Evolutionary conservation across 2,329 filamentous ascomycete genomes (phyloP).

Genomic region (Aspergillus fijiensis): DNA sequence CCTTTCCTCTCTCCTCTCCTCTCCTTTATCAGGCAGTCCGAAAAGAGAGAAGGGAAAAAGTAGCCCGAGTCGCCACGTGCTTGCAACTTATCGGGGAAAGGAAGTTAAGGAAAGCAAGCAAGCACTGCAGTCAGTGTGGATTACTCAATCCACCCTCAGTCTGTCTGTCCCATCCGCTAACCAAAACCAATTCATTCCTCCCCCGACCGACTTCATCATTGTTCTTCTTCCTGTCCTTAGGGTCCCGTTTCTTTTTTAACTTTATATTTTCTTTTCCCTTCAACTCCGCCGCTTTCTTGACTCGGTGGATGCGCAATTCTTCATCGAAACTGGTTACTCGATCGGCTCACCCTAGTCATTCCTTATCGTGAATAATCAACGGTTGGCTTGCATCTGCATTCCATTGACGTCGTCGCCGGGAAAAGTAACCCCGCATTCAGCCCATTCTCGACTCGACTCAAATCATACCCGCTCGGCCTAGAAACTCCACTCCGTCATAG

Average conservation of each 20-base stretch:
- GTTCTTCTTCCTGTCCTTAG: slow-evolving; percentile 3
- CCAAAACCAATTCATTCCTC: background rate
- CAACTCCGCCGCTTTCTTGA: slow-evolving; percentile 2
- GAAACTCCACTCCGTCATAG: slow-evolving; percentile 19
- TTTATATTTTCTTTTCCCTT: slow-evolving; percentile 16
- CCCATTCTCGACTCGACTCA: slow-evolving; percentile 11
- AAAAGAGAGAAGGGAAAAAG: background rate
- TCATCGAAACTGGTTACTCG: slow-evolving; percentile 6
- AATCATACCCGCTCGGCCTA: slow-evolving; percentile 18
- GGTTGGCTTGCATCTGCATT: slow-evolving; percentile 1
- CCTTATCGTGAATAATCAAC: slow-evolving; percentile 9
- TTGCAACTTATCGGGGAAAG: slow-evolving; percentile 3
- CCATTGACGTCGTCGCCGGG: slow-evolving; percentile 12
- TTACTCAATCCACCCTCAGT: slow-evolving; percentile 13
- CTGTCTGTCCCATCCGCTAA: background rate
- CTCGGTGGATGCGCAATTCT: slow-evolving; percentile 6
- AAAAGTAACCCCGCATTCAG: slow-evolving; percentile 24
- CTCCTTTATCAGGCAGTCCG: background rate
- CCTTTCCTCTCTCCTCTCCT: slow-evolving; percentile 10
- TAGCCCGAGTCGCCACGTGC: slow-evolving; percentile 15
- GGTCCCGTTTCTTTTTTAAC: slow-evolving; percentile 4
- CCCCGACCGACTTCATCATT: background rate
- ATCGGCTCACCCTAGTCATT: slow-evolving; percentile 18
- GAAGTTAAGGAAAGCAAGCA: no score
- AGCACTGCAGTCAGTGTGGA: background rate